Evolutionary conservation across 257 asterid genomes (phyloP).

Genomic region (Voacanga thouarsii): DNA sequence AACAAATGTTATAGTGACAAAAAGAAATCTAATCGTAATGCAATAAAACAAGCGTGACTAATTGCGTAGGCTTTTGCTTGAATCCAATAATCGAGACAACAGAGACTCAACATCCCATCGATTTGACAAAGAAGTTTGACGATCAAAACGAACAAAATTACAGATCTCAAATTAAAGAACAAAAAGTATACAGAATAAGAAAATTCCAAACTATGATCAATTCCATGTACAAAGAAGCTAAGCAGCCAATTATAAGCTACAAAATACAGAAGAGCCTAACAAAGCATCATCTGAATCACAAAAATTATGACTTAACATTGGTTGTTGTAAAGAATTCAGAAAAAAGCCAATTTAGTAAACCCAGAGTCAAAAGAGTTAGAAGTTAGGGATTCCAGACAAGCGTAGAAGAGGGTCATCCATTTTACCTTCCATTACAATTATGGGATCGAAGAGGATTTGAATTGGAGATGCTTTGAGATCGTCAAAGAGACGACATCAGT

Average conservation of each 20-base stretch:
- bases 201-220: not conserved
- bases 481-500: conserved; percentile 8
- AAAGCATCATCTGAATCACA: not conserved
- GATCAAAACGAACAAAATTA: not conserved
- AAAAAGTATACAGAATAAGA: not conserved
- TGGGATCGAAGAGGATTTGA: not conserved
- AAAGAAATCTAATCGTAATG: not conserved
- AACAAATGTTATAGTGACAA: not conserved
- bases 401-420: not conserved
- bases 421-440: conserved; percentile 12
- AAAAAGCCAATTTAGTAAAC: not conserved
- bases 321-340: not conserved
- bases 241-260: not conserved
- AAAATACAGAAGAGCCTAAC: too few species aligned
- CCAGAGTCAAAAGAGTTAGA: not conserved
- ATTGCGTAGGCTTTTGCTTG: not conserved
- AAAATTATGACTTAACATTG: not conserved
- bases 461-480: not conserved
- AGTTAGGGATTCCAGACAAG: conserved; percentile 5
- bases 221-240: not conserved
- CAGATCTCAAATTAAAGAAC: not conserved
- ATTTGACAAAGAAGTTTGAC: not conserved
- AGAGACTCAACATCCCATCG: not conserved
- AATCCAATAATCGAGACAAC: not conserved
- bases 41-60: not conserved